Evolutionary conservation across 129 eudicot species (phyloP).

Genomic region (Flaveria robusta): DNA sequence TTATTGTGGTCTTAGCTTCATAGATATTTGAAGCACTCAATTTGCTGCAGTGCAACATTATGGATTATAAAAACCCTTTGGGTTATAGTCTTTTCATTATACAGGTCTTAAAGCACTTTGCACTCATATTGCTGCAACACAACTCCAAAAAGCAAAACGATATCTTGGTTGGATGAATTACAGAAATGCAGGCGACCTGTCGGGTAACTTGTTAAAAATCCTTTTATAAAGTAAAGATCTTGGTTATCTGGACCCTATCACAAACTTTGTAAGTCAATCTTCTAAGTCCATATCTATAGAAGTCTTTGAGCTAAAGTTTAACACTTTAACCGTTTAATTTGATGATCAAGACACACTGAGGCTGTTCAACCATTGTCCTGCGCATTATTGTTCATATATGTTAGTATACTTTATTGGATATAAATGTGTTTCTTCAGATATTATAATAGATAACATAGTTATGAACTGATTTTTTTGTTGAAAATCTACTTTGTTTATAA

Average conservation of each 20-base stretch:
- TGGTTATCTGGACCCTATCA: not conserved
- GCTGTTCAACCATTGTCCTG: not conserved
- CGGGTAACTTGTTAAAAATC: not conserved
- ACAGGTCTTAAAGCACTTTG: not conserved
- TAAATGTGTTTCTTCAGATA: not conserved
- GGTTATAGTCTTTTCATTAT: conserved; percentile 5
- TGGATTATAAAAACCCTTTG: not conserved
- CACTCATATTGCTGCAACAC: not conserved
- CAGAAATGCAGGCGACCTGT: not conserved
- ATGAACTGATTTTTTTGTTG: no score
- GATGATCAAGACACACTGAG: not conserved
- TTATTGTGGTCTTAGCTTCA: not conserved
- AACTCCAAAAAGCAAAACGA: not conserved
- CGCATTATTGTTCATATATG: not conserved
- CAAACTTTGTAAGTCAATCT: conserved; percentile 1
- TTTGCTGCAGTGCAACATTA: conserved; percentile 12
- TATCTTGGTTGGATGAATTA: not conserved
- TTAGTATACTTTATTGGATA: not conserved
- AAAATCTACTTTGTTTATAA: no score
- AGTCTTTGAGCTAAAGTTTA: not conserved
- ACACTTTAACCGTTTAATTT: not conserved
- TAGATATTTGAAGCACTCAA: not conserved
- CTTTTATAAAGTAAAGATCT: not conserved
- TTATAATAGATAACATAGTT: not conserved
- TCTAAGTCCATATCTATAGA: not conserved